phyloP scores from a whole-genome alignment of 495 filamentous ascomycete species.

The Glutinoglossum americanum region DNA sequence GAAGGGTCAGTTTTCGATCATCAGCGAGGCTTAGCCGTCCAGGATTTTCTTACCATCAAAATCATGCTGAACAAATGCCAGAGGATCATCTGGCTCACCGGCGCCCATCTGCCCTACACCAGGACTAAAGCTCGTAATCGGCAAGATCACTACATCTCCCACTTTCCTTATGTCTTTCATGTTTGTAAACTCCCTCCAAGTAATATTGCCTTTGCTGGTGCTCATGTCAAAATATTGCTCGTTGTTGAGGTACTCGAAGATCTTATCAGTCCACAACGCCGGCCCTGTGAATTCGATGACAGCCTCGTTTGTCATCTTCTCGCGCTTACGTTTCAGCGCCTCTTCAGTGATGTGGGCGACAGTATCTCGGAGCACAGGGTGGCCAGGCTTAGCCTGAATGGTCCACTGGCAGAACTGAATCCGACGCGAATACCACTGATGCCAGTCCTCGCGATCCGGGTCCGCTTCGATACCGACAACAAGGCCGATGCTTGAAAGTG shows the following conservation, averaged over 20 bases:
- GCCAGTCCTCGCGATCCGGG: slow-evolving; percentile 81
- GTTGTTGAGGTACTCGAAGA: slow-evolving; percentile 90
- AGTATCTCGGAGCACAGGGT: slow-evolving; percentile 75
- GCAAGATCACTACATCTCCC: slow-evolving; percentile 22
- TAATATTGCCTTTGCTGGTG: slow-evolving; percentile 47
- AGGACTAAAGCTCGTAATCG: slow-evolving; percentile 88
- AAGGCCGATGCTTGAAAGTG: slow-evolving; percentile 54
- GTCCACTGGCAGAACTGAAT: slow-evolving; percentile 99
- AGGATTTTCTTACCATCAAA: slow-evolving; percentile 55
- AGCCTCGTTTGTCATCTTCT: slow-evolving; percentile 44
- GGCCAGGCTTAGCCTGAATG: slow-evolving; percentile 84
- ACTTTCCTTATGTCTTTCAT: slow-evolving; percentile 68
- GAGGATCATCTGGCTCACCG: slow-evolving; percentile 73
- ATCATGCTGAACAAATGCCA: slow-evolving; percentile 95
- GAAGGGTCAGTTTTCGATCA: background rate
- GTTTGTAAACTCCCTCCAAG: slow-evolving; percentile 73
- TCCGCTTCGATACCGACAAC: slow-evolving; percentile 93
- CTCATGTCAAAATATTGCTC: slow-evolving; percentile 68
- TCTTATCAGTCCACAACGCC: slow-evolving; percentile 78
- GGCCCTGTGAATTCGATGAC: slow-evolving; percentile 96
- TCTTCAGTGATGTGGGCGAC: slow-evolving; percentile 69
- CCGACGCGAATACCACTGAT: slow-evolving; percentile 81
- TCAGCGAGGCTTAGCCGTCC: background rate
- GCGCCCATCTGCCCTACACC: slow-evolving; percentile 88
- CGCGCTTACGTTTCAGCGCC: slow-evolving; percentile 52